Evolutionary conservation across 108 stramenopile species (phyloP), one percentile per base, ranked within the genome.

Genomic region (Conticribra weissflogii): DNA sequence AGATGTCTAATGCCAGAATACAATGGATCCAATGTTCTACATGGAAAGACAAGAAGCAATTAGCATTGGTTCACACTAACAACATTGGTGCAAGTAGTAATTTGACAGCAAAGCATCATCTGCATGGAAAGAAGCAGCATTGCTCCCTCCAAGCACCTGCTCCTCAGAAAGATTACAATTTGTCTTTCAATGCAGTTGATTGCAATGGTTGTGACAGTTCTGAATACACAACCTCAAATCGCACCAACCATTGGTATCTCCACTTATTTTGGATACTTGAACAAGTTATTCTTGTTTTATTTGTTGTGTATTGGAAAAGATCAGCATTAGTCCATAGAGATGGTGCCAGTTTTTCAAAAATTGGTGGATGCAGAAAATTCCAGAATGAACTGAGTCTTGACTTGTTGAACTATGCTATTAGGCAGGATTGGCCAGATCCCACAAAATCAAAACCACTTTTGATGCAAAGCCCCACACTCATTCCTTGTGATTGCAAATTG

Each of bases 1-100:
- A 55, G 21, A 55, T 28, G 2, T 14, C 29, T 4, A 62, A 5
- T 9, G 60, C 45, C 2, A 67, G 27, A 32, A 17, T n/a, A 16
- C 55, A 44, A 34, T 67, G 46, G 54, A 68, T 68, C 45, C 66
- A 68, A 57, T 31, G 19, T 25, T 36, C 55, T 8, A 57, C 45
- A 22, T 68, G 66, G 66, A 57, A 45, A 54, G 54, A 68, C 23
- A 68, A 56, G 25, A 68, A 55, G 16, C 54, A 68, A 46, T 54
- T 68, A n/a, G 25, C 21, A 12, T 68, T 68, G 18, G 16, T 68
- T 22, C 17, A 25, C 19, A 27, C 54, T 34, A 68, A 55, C 57
- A 12, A 36, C 45, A 32, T 68, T 16, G 68, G 68, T 14, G n/a
- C 30, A 24, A 54, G 53, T 50, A n/a, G 25, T 19, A 58, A 58